A percentile compares a stretch with the other conserved stretches of the same genome.
phyloP scores from a whole-genome alignment of 116 monocot genomes.

The Phalaenopsis hybrid region DNA sequence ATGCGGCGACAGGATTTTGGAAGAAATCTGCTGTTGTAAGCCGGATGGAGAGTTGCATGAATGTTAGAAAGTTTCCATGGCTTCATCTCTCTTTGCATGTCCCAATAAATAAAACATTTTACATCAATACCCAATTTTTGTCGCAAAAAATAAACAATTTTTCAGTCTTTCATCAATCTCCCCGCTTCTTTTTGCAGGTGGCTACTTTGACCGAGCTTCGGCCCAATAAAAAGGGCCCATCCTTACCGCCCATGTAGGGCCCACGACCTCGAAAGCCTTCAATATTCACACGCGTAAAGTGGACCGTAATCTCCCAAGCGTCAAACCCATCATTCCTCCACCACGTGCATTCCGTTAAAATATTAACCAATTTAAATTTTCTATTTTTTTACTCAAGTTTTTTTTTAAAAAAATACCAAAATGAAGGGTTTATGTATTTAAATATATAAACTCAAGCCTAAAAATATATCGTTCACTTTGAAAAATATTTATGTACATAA shows the following conservation, averaged over 20 bases:
- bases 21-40: no score
- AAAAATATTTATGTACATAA: no score
- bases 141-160: neutral
- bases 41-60: no score
- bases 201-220: neutral
- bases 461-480: no score
- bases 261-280: neutral
- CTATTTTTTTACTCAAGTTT: no score
- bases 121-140: neutral
- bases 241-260: neutral
- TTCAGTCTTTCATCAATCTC: neutral
- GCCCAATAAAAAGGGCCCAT: neutral
- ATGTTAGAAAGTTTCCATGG: no score
- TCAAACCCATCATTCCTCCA: neutral
- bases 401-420: no score
- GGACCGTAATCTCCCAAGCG: neutral
- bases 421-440: no score
- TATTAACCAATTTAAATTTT: no score
- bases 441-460: no score
- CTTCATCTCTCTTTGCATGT: no score
- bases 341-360: neutral
- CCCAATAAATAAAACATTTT: neutral
- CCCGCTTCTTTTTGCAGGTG: neutral
- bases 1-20: no score
- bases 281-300: neutral